A percentile compares a stretch with the other conserved stretches of the same genome.
Evolutionary conservation across 1,284 basidiomycete species (phyloP).

Genomic region (Mycena sp.): DNA sequence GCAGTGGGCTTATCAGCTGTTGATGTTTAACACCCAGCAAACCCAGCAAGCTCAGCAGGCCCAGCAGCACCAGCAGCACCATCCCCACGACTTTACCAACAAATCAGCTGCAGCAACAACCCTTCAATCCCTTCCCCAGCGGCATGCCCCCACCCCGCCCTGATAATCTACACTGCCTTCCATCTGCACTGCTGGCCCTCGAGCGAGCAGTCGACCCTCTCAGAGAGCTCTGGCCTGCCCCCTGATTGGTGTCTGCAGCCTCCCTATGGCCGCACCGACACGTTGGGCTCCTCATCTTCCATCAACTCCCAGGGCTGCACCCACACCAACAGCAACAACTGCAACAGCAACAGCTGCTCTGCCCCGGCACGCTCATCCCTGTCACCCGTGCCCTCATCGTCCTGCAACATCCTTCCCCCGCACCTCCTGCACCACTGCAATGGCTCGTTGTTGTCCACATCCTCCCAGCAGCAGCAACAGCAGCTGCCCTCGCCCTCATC

Average conservation of each 20-base stretch:
- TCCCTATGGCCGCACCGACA: conserved; percentile 64
- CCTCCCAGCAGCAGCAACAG: conserved; percentile 48
- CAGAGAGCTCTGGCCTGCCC: conserved; percentile 28
- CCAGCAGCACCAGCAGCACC: no score
- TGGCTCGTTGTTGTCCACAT: conserved; percentile 43
- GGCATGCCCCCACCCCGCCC: no score
- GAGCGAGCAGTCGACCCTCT: conserved; percentile 56
- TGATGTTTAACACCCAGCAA: conserved; percentile 72
- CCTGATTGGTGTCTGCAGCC: no score
- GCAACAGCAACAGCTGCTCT: conserved; percentile 45
- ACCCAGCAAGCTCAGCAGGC: no score
- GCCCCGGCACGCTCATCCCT: conserved; percentile 1
- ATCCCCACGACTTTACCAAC: no score
- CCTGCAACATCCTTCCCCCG: conserved; percentile 28
- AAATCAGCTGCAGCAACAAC: no score
- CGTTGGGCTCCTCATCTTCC: conserved; percentile 77
- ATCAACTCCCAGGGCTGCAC: conserved; percentile 74
- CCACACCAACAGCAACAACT: conserved; percentile 70
- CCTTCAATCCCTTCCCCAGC: no score
- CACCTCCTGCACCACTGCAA: conserved; percentile 52
- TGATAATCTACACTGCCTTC: conserved; percentile 67
- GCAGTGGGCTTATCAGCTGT: conserved; percentile 88
- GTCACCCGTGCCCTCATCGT: conserved; percentile 22
- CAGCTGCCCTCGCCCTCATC: conserved; percentile 43
- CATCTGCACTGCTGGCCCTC: conserved; percentile 81